Base-by-base conservation (phyloP, 257 asterid genomes). In the Nicotiana attenuata region DNA sequence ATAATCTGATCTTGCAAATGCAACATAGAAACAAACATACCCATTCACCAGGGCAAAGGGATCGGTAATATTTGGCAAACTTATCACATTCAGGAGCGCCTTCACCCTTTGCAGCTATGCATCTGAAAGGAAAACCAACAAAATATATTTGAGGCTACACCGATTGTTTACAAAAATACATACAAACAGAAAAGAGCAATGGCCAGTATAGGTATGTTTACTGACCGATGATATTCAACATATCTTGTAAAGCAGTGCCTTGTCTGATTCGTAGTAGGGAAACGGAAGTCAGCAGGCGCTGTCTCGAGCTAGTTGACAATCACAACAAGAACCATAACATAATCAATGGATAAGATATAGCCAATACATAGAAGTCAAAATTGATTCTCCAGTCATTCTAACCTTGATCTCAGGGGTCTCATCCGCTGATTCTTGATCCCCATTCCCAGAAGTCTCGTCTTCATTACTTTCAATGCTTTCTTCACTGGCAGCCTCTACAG, bases 41-140 rank as follows among this genome's bases (percentile, higher is more conserved):
- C 99, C 99, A 94, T 96, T 96, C 99, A 67, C 97, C 95, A 0
- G 99, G 99, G 85, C 99, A 96, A 77, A 96, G 97, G 85, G 97
- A 79, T 55, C 99, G 97, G 77, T 96, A 94, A 82, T 94, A 96
- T 81, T 96, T 96, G 65, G 98, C 98, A 76, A 96, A 96, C 91
- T 93, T 94, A 83, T 96, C 90, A 79, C 99, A 96, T 86, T 96
- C 98, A 0, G 97, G 89, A 45, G 99, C 98, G 82, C 83, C 96
- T 31, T 94, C 97, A 82, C 98, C 97, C 87, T 93, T 96, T 24
- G 97, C 97, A 84, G 95, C 99, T 65, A 88, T 76, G 80, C 98
- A 96, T 86, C 99, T 96, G 89, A 86, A 73, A 81, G 28, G 73
- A 65, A 33, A 77, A 73, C 64, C 7, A 82, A 73, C 79, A 20